Conservation (phyloP, 306 rosid species). For the Purshia tridentata region DNA sequence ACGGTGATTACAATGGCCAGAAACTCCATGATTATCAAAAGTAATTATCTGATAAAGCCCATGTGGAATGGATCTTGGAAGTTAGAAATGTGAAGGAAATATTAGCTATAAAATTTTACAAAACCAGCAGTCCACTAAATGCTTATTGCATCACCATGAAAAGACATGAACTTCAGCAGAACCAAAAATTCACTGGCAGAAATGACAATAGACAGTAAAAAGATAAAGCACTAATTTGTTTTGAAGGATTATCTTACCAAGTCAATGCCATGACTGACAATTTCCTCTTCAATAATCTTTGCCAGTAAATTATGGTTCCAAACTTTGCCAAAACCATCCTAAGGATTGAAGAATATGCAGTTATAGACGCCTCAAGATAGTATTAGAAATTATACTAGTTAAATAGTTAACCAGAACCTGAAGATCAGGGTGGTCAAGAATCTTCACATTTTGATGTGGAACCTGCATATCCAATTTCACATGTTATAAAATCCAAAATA, state of each 20-base stretch:
- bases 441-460: conserved; percentile 63
- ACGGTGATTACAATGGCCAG: conserved; percentile 90
- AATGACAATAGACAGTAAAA: background rate
- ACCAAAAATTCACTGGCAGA: conserved; percentile 5
- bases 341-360: conserved; percentile 28
- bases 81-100: background rate
- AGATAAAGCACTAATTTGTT: background rate
- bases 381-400: background rate
- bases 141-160: conserved; percentile 21
- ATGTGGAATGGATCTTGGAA: conserved; percentile 12
- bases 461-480: conserved; percentile 43
- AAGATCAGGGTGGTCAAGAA: conserved; percentile 76
- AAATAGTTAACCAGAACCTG: conserved; percentile 53
- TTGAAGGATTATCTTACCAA: conserved; percentile 46
- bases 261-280: conserved; percentile 45
- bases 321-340: conserved; percentile 90
- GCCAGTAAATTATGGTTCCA: conserved; percentile 69
- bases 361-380: conserved; percentile 21
- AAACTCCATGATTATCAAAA: conserved; percentile 76
- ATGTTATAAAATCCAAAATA: conserved; percentile 22
- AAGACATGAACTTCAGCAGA: background rate
- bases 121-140: background rate
- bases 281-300: conserved; percentile 54
- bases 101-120: background rate
- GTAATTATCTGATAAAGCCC: conserved; percentile 66